These are phyloP conservation scores for Saccharomycopsis sp. DNA, from an alignment of 805 yeast genomes.

Conservation along the genomic window DNA sequence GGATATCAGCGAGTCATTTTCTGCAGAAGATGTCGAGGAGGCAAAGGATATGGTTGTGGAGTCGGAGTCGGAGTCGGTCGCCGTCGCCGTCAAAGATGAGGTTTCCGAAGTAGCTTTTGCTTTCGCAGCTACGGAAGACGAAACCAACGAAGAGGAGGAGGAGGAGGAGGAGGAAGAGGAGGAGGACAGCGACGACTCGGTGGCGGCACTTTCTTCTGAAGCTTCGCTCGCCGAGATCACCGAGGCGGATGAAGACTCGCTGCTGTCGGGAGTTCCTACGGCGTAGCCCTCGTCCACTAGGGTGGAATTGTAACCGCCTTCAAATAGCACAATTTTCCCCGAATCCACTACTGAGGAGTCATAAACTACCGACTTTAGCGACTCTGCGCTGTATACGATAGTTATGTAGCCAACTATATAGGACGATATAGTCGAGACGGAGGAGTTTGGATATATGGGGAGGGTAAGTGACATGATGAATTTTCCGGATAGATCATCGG, in stretches of 20 bases:
- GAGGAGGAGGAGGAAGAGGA: constrained; percentile 5
- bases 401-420: constrained; percentile 67
- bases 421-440: constrained; percentile 54
- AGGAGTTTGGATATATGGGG: constrained; percentile 68
- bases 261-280: constrained; percentile 20
- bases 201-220: constrained; percentile 16
- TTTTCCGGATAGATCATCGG: constrained; percentile 32
- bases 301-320: constrained; percentile 27
- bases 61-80: neutral
- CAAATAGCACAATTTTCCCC: constrained; percentile 22
- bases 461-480: constrained; percentile 69
- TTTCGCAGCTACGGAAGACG: neutral
- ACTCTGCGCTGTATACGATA: constrained; percentile 43
- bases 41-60: neutral
- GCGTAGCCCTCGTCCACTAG: constrained; percentile 17
- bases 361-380: constrained; percentile 35
- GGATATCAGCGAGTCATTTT: constrained; percentile 1
- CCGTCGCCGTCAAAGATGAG: constrained; percentile 1
- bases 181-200: neutral
- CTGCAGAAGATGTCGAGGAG: neutral
- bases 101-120: constrained; percentile 1
- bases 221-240: neutral
- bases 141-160: neutral
- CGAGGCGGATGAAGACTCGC: constrained; percentile 18
- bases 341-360: constrained; percentile 36